Conservation (phyloP, 2,329 filamentous ascomycete genomes). For the Elsinoe arachidis region DNA sequence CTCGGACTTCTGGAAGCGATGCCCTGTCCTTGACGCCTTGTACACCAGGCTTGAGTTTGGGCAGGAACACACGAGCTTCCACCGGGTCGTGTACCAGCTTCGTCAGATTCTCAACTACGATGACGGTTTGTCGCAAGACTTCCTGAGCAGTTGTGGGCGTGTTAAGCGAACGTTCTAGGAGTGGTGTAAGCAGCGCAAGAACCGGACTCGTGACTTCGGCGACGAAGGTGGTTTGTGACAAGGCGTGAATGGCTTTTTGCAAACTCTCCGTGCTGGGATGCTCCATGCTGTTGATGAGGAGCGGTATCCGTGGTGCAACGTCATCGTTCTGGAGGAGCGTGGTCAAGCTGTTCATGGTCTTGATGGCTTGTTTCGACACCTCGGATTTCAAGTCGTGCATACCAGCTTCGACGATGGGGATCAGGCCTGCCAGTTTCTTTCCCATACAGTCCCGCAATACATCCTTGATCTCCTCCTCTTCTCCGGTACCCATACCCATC, state of each 20-base stretch:
- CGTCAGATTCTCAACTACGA: constrained; percentile 95
- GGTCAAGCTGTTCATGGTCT: constrained; percentile 85
- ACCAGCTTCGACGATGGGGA: constrained; percentile 80
- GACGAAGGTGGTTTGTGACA: constrained; percentile 98
- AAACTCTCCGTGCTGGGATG: constrained; percentile 80
- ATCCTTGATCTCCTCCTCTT: constrained; percentile 81
- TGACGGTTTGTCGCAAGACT: constrained; percentile 87
- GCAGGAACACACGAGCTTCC: constrained; percentile 88
- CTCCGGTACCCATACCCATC: constrained; percentile 71
- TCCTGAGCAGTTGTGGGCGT: constrained; percentile 86
- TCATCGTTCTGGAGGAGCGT: constrained; percentile 93
- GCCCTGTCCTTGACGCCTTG: constrained; percentile 80
- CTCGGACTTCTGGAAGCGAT: constrained; percentile 87
- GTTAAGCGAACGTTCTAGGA: constrained; percentile 89
- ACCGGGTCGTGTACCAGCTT: constrained; percentile 95
- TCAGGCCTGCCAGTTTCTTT: constrained; percentile 72
- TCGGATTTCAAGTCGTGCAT: constrained; percentile 97
- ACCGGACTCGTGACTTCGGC: constrained; percentile 93
- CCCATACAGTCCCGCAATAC: constrained; percentile 86
- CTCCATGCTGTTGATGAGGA: constrained; percentile 91
- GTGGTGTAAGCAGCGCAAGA: constrained; percentile 83
- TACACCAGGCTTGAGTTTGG: constrained; percentile 88
- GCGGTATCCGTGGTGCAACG: constrained; percentile 80
- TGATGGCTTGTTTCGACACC: constrained; percentile 75
- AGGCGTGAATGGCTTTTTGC: constrained; percentile 91